Base-by-base conservation (phyloP, 106 monocot species). In the Allium sativum region DNA sequence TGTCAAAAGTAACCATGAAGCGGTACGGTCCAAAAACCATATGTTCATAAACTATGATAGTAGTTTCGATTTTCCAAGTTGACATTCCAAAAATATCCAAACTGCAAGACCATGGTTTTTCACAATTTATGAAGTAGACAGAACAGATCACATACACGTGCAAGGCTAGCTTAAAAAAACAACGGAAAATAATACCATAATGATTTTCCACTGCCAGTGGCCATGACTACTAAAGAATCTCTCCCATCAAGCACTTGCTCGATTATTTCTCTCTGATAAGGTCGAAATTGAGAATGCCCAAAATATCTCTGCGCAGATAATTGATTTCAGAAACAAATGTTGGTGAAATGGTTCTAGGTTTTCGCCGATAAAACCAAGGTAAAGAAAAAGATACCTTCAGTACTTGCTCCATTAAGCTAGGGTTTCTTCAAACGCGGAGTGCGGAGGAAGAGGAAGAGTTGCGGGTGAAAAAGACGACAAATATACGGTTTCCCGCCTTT, bases 191-290 rank as follows among this genome's bases (percentile, higher is more conserved):
- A 52, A 67, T 74, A 92, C 96, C 91, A 98, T 11, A 98, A 48
- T 12, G 96, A 98, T 75, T 98, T 98, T 7, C 96, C 96, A 44
- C 96, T 91, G 58, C 96, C 96, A 53, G 96, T 98, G 15, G 91
- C 91, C 96, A 98, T 98, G 50, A 98, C 91, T 5, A 82, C 96
- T 18, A 98, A 69, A 65, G 81, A 76, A 80, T 92, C 96, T 47
- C 61, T 78, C 31, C 91, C 91, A 18, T 67, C 57, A 15, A 92
- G 56, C 22, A 92, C 72, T 50, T 85, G 52, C 31, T 77, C 53
- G 16, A 98, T 88, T 70, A 98, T 73, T 72, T 98, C 96, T 72
- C 76, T 80, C 79, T 98, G 91, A 48, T 82, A 82, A 0, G 85
- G 78, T 4, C 91, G 77, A 51, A 98, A 92, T 40, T 77, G 60